Conservation (phyloP, 2,329 filamentous ascomycete genomes). For the Elsinoe ampelina region DNA sequence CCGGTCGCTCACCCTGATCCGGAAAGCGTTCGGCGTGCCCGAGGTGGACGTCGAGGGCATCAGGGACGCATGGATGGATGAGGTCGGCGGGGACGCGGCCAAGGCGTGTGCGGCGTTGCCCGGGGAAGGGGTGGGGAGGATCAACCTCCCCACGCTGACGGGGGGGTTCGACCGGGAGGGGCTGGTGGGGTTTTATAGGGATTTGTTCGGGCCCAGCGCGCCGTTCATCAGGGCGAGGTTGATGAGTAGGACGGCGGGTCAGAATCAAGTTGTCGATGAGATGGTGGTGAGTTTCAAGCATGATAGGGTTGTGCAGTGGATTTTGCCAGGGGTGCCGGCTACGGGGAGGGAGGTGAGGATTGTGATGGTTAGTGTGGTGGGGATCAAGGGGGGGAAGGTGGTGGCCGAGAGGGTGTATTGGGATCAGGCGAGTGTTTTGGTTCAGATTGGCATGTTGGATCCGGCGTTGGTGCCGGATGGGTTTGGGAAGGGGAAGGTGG, state of each 20-base stretch:
- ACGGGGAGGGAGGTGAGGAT: constrained; percentile 48
- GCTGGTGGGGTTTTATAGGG: constrained; percentile 44
- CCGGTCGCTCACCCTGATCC: constrained; percentile 51
- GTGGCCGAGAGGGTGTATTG: constrained; percentile 52
- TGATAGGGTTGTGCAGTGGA: constrained; percentile 48
- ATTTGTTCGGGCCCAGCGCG: constrained; percentile 46
- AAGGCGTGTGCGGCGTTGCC: neutral
- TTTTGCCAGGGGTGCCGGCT: constrained; percentile 48
- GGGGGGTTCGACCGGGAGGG: constrained; percentile 37
- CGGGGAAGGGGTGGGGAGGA: neutral
- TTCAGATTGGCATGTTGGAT: constrained; percentile 50
- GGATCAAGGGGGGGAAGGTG: constrained; percentile 44
- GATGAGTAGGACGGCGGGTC: constrained; percentile 48
- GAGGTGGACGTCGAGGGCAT: constrained; percentile 38
- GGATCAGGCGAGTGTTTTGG: constrained; percentile 53
- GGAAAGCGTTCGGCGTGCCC: constrained; percentile 47
- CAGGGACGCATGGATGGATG: constrained; percentile 29
- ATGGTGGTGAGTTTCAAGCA: constrained; percentile 49
- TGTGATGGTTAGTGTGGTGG: constrained; percentile 48
- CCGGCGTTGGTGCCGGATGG: constrained; percentile 43
- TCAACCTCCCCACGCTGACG: constrained; percentile 38
- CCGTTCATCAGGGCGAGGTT: constrained; percentile 46
- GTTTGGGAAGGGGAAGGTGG: constrained; percentile 27
- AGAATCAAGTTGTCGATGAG: constrained; percentile 53
- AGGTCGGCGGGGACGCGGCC: neutral